Conservation (phyloP, 192 early-diverging fungal species). For the Coemansia sp. region DNA sequence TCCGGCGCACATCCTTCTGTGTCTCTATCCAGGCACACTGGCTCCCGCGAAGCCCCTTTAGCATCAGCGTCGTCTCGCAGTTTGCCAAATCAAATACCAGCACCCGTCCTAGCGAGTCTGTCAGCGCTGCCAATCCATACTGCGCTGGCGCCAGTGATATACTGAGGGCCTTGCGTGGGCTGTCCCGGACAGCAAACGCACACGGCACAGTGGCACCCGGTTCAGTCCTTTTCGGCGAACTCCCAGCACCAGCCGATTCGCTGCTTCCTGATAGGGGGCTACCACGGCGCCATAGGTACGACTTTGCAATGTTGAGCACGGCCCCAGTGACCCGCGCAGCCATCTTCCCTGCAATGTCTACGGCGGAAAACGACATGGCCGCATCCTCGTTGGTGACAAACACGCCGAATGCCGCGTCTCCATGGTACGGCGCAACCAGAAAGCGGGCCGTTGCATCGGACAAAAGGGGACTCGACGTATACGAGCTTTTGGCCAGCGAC, state of each 20-base stretch:
- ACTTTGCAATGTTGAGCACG: conserved; percentile 31
- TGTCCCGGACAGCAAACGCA: conserved; percentile 27
- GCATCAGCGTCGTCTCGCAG: conserved; percentile 37
- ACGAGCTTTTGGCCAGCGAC: conserved; percentile 15
- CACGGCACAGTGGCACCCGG: conserved; percentile 24
- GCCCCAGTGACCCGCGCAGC: conserved; percentile 37
- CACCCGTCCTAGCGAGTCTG: conserved; percentile 33
- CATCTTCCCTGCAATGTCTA: conserved; percentile 33
- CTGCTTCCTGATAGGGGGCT: neutral
- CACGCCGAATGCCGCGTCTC: conserved; percentile 41
- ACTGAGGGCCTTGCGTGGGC: conserved; percentile 28
- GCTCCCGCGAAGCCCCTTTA: conserved; percentile 41
- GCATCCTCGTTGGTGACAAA: conserved; percentile 39
- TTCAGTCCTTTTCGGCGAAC: conserved; percentile 1
- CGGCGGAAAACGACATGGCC: conserved; percentile 24
- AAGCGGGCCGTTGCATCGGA: conserved; percentile 38
- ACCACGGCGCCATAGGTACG: conserved; percentile 29
- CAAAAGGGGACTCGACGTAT: conserved; percentile 18
- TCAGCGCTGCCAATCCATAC: conserved; percentile 28
- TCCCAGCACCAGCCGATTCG: neutral
- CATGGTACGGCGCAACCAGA: conserved; percentile 34
- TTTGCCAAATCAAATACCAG: conserved; percentile 32
- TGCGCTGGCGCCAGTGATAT: conserved; percentile 30
- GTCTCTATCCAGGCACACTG: conserved; percentile 43
- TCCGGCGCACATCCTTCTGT: neutral